phyloP scores from a whole-genome alignment of 257 asterid genomes.

The Cruciata laevipes region DNA sequence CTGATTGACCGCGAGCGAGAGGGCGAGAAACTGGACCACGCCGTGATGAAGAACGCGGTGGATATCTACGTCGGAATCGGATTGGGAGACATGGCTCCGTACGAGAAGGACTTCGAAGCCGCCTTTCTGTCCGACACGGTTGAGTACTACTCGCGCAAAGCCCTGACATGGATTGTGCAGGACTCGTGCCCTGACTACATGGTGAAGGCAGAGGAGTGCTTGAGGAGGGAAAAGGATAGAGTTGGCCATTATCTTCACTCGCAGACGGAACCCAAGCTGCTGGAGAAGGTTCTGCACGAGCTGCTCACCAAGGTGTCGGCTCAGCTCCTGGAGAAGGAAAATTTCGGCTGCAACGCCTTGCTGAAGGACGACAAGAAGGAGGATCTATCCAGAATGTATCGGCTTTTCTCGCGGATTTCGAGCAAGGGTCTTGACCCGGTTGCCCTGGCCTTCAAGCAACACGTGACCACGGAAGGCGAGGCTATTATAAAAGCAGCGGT shows the following conservation, averaged over 20 bases:
- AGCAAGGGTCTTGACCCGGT: neutral
- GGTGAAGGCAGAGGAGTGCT: constrained; percentile 80
- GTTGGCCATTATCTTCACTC: constrained; percentile 86
- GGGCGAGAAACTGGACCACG: constrained; percentile 89
- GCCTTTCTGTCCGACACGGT: constrained; percentile 71
- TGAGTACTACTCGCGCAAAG: constrained; percentile 53
- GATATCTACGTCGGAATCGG: constrained; percentile 94
- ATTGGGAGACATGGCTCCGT: constrained; percentile 73
- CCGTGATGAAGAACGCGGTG: constrained; percentile 68
- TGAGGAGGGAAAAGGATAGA: constrained; percentile 77
- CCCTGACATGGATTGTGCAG: constrained; percentile 60
- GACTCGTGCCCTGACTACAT: constrained; percentile 70
- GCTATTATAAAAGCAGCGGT: neutral
- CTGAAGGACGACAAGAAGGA: neutral
- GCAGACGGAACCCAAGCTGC: constrained; percentile 85
- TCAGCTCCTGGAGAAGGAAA: neutral
- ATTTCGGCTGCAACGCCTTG: neutral
- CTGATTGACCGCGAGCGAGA: constrained; percentile 96
- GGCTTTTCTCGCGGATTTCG: neutral
- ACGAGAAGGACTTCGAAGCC: constrained; percentile 81
- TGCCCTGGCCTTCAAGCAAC: neutral
- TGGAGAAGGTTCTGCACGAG: constrained; percentile 57
- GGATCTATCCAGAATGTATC: neutral
- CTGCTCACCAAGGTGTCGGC: neutral
- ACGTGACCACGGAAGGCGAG: neutral